Percentiles rank a stretch among this genome's conserved stretches.
phyloP scores from a whole-genome alignment of 192 early-diverging fungal genomes.

The Backusella psychrophila region DNA sequence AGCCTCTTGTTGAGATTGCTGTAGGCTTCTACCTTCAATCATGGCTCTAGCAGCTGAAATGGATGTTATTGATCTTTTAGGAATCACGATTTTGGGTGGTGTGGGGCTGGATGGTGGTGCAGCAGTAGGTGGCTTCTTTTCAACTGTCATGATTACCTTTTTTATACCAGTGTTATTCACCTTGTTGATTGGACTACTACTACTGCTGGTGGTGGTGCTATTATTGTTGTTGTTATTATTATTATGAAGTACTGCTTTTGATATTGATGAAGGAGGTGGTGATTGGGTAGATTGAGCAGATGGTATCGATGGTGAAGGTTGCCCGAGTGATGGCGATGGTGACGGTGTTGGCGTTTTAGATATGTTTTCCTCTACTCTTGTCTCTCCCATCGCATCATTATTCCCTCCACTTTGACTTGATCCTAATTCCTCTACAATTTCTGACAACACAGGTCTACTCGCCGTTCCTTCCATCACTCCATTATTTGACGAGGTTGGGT shows the following conservation, averaged over 20 bases:
- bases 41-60: constrained; percentile 7
- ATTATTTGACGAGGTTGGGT: neutral
- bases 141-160: neutral
- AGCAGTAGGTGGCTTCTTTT: neutral
- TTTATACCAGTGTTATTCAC: neutral
- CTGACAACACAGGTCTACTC: neutral
- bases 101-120: neutral
- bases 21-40: neutral
- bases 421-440: neutral
- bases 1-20: neutral
- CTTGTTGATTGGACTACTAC: neutral
- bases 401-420: neutral
- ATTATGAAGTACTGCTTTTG: neutral
- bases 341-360: neutral
- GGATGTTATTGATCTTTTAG: neutral
- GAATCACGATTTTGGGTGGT: neutral
- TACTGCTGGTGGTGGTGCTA: neutral
- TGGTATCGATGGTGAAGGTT: neutral
- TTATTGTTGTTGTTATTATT: neutral
- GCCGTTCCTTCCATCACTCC: neutral
- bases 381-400: neutral
- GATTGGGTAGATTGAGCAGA: neutral
- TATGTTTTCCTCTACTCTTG: neutral
- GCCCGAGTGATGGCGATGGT: neutral
- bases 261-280: neutral